A percentile compares a stretch with the other conserved stretches of the same genome.
phyloP scores from a whole-genome alignment of 2,329 filamentous ascomycete species.

The Epichloe festucae region DNA sequence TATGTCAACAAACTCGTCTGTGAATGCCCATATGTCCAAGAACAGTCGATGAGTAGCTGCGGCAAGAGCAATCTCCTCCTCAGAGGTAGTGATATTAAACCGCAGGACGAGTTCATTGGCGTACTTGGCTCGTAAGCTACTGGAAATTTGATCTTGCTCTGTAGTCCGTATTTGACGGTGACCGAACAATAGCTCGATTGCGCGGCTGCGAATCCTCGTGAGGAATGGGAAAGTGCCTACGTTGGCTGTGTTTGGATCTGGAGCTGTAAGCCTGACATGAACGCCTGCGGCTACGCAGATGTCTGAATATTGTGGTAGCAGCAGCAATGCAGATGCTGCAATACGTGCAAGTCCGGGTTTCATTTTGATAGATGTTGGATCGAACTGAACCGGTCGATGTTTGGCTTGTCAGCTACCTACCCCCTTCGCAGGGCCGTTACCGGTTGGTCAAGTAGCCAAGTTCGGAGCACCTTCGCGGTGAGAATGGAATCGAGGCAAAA shows the following conservation, averaged over 20 bases:
- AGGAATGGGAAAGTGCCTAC: conserved; percentile 31
- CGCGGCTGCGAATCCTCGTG: conserved; percentile 36
- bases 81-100: conserved; percentile 60
- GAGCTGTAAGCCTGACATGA: background rate
- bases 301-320: background rate
- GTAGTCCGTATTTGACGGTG: conserved; percentile 22
- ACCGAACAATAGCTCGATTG: conserved; percentile 38
- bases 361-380: background rate
- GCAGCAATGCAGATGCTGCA: background rate
- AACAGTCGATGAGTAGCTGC: conserved; percentile 63
- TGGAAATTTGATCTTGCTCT: conserved; percentile 13
- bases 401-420: too few species aligned
- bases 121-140: conserved; percentile 39
- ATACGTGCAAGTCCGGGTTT: background rate
- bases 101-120: conserved; percentile 76
- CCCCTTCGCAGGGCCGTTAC: background rate
- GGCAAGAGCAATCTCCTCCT: conserved; percentile 59
- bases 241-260: conserved; percentile 7
- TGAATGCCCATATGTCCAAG: conserved; percentile 84
- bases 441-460: too few species aligned
- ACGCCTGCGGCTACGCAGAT: background rate
- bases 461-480: too few species aligned
- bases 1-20: conserved; percentile 72
- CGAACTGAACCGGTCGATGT: background rate
- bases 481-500: too few species aligned